A percentile compares a stretch with the other conserved stretches of the same genome.
These are phyloP conservation scores for Hordeum pubiflorum DNA, from an alignment of 202 grass and related monocot genomes.

Conservation along the genomic window DNA sequence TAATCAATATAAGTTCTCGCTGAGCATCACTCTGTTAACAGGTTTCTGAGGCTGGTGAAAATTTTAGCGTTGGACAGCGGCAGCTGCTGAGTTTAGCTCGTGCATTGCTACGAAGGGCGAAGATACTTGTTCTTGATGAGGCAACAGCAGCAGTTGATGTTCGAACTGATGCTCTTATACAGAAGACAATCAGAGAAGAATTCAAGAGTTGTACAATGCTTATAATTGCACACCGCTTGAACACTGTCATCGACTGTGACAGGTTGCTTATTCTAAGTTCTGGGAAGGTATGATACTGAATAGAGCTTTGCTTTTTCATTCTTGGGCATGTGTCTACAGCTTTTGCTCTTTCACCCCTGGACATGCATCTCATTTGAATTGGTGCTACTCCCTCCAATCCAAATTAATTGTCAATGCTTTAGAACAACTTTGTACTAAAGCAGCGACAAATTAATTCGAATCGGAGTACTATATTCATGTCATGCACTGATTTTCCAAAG, in stretches of 20 bases:
- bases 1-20: background rate
- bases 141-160: conserved; percentile 97
- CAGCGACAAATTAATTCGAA: too few relatives aligned
- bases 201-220: conserved; percentile 99
- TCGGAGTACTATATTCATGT: background rate
- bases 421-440: too few relatives aligned
- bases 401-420: too few relatives aligned
- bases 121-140: conserved; percentile 99
- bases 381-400: background rate
- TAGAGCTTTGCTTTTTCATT: conserved; percentile 5
- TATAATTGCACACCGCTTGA: conserved; percentile 87
- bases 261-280: conserved; percentile 82
- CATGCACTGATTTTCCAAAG: background rate
- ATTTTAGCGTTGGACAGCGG: conserved; percentile 95
- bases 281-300: conserved; percentile 51
- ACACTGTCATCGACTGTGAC: conserved; percentile 92
- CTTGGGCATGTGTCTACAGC: background rate
- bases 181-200: conserved; percentile 96
- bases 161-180: conserved; percentile 94
- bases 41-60: conserved; percentile 97
- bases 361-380: background rate
- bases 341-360: conserved; percentile 4
- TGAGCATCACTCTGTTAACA: conserved; percentile 17
- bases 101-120: conserved; percentile 82
- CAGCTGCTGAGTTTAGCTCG: conserved; percentile 89